Base-by-base conservation (phyloP, 495 filamentous ascomycete species). In the Astrothelium subdiscretum region DNA sequence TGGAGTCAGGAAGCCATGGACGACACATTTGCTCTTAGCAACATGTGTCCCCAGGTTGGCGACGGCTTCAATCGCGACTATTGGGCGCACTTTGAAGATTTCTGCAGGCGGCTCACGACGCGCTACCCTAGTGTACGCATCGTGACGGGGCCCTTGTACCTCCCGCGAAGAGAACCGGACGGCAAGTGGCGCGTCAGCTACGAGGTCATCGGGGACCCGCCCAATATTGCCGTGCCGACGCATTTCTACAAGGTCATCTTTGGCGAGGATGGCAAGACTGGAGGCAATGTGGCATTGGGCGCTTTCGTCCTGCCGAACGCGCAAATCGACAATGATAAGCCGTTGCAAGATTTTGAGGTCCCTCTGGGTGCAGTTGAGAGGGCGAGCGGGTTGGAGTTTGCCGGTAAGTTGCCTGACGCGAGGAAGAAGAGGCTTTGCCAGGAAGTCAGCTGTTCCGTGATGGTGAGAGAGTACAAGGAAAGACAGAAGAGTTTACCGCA, bases 221-320 rank as follows among this genome's bases (percentile, higher is more conserved):
- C 94, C 2, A 97, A 91, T 70, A 85, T 98, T 22, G 91, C 95
- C 8, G 94, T 98, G 62, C 94, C 94, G 10, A 98, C 94, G 27
- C 94, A 98, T 72, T 98, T 98, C 78, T 98, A 94, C 79, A 98
- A 98, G 78, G 89, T 98, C 58, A 90, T 98, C 59, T 94, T 95
- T 68, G 94, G 88, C 3, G 94, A 97, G 74, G 90, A 95, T 67
- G 88, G 88, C 1, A 79, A 73, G 15, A 75, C 76, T 1, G 81
- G 81, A 8, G 88, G 91, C 3, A 87, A 87, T 61, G 94, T 98
- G 2, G 90, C 91, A 2, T 73, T 98, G 8, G 95, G 89, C 24
- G 95, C 94, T 2, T 98, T 98, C 70, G 94, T 98, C 58, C 77
- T 98, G 68, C 94, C 94, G 10, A 98, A 98, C 71, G 92, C 90